Conservation (phyloP, 441 rosid species). For the Pelargonium fulgidum region DNA sequence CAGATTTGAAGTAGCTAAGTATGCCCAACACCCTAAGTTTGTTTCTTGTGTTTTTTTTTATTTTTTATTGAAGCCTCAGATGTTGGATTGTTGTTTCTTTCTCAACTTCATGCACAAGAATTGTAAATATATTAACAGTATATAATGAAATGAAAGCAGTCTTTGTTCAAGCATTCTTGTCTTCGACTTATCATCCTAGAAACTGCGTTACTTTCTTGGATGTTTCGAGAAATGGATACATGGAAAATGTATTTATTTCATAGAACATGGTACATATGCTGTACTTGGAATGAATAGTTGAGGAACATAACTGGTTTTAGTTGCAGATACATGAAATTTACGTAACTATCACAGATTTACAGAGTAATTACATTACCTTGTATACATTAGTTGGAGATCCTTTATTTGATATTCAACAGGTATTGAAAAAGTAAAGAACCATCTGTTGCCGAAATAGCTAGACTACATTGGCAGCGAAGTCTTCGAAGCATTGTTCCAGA, state of each 20-base stretch:
- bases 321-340: neutral
- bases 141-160: neutral
- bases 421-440: neutral
- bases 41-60: neutral
- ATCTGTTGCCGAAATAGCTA: neutral
- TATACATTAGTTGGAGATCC: too few relatives aligned
- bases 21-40: neutral
- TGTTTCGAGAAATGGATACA: neutral
- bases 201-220: neutral
- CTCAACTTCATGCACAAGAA: neutral
- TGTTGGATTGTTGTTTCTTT: slow-evolving; percentile 5
- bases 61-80: neutral
- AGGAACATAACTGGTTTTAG: neutral
- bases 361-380: too few relatives aligned
- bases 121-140: slow-evolving; percentile 1
- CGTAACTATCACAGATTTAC: neutral
- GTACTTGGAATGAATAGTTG: neutral
- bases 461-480: slow-evolving; percentile 16
- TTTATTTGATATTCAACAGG: neutral
- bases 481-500: slow-evolving; percentile 38
- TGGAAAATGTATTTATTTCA: neutral
- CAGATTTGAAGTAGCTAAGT: neutral
- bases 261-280: neutral
- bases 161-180: neutral
- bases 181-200: neutral